Evolutionary conservation across 306 rosid species (phyloP).

Genomic region (barrel medic (Medicago truncatula)): MtrunA17r5.0-ANR NC_053045.1:28266001-28266500

Average conservation of each 20-base stretch:
- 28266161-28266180: no score
- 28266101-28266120: background rate
- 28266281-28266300: background rate
- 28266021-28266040: no score
- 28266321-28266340: background rate
- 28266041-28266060: background rate
- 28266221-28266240: no score
- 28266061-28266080: background rate
- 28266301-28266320: background rate
- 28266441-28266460: background rate
- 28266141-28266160: no score
- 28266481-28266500: background rate
- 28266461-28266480: background rate
- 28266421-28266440: background rate
- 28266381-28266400: background rate
- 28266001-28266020: no score
- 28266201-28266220: no score
- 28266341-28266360: background rate
- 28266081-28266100: background rate
- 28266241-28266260: background rate
- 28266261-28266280: background rate
- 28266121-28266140: background rate
- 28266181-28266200: no score
- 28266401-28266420: background rate
- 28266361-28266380: background rate